Percentiles rank a stretch among this genome's conserved stretches.
Conservation (phyloP, 1,139 yeast species). For the Pichia sp. region DNA sequence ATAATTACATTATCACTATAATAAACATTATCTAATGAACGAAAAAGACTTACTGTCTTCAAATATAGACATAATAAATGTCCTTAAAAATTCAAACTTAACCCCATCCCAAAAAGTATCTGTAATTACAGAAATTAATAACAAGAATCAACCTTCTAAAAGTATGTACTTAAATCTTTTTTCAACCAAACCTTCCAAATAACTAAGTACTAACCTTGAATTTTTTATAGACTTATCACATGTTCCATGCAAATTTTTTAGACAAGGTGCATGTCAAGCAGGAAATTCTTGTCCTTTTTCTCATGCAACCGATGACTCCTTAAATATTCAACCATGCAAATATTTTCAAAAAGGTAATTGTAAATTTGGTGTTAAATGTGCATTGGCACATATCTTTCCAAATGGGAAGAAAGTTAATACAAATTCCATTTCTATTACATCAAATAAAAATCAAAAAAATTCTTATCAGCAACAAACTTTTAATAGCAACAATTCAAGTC, state of each 20-base stretch:
- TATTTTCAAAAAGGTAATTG: slow-evolving; percentile 93
- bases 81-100: slow-evolving; percentile 18
- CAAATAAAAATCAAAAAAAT: slow-evolving; percentile 9
- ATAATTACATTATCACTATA: too few species aligned
- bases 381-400: slow-evolving; percentile 82
- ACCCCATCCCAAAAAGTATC: slow-evolving; percentile 21
- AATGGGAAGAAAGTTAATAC: slow-evolving; percentile 80
- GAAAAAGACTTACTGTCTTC: slow-evolving; percentile 5
- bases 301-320: slow-evolving; percentile 59
- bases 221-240: slow-evolving; percentile 52
- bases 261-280: slow-evolving; percentile 92
- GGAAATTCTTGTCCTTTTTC: slow-evolving; percentile 89
- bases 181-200: neutral
- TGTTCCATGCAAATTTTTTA: slow-evolving; percentile 90
- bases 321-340: slow-evolving; percentile 77
- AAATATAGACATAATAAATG: slow-evolving; percentile 18
- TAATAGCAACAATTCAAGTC: slow-evolving; percentile 4
- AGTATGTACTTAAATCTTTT: slow-evolving; percentile 18
- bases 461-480: slow-evolving; percentile 2
- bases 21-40: too few species aligned
- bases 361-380: slow-evolving; percentile 89
- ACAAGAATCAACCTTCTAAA: slow-evolving; percentile 25
- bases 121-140: slow-evolving; percentile 19
- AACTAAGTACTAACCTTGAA: neutral
- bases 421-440: slow-evolving; percentile 23